Conservation (phyloP, 306 rosid genomes). For the Cucumis melo region DNA sequence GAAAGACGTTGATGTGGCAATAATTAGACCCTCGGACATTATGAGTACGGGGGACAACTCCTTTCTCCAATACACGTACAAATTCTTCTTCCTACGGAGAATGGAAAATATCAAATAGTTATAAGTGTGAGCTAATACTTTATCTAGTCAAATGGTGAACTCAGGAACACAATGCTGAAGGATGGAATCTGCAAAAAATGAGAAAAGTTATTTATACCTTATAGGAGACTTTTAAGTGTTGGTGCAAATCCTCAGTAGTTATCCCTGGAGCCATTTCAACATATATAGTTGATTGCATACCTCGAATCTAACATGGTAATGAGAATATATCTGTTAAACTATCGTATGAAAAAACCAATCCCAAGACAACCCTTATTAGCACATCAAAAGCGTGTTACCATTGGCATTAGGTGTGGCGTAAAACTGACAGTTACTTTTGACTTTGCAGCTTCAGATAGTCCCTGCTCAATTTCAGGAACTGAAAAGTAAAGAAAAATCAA, state of each 20-base stretch:
- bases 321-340: neutral
- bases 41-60: constrained; percentile 67
- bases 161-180: neutral
- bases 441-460: constrained; percentile 64
- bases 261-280: constrained; percentile 83
- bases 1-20: constrained; percentile 69
- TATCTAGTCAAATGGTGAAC: neutral
- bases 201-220: constrained; percentile 31
- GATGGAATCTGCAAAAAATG: constrained; percentile 7
- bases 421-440: constrained; percentile 75
- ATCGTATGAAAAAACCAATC: neutral
- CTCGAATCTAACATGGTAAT: constrained; percentile 48
- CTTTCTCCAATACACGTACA: constrained; percentile 56
- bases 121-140: neutral
- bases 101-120: neutral
- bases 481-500: constrained; percentile 16
- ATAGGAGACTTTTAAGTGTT: constrained; percentile 49
- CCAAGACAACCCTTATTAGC: neutral
- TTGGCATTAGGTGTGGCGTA: constrained; percentile 90
- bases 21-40: constrained; percentile 72
- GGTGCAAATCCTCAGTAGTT: constrained; percentile 48
- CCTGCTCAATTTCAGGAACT: constrained; percentile 95
- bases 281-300: constrained; percentile 92
- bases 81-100: constrained; percentile 68
- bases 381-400: constrained; percentile 32